phyloP scores from a whole-genome alignment of 768 basidiomycete genomes.

The Gloeopeniophorella convolvens region DNA sequence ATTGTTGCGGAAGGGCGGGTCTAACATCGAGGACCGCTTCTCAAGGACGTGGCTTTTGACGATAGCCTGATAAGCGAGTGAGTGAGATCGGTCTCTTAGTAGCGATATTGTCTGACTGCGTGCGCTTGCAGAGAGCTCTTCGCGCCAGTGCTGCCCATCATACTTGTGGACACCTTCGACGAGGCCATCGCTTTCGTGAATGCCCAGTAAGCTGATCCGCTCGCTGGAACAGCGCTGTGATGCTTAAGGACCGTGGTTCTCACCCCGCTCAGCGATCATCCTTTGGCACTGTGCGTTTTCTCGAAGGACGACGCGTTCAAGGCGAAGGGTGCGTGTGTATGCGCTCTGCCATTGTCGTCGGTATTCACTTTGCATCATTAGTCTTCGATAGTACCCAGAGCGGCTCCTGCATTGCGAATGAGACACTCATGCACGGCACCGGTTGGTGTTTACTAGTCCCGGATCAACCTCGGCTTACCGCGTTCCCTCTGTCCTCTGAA shows the following conservation, averaged over 20 bases:
- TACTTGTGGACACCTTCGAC: slow-evolving; percentile 60
- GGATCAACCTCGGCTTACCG: no score
- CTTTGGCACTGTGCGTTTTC: slow-evolving; percentile 74
- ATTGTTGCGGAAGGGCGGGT: no score
- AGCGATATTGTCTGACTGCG: neutral
- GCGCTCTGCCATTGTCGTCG: no score
- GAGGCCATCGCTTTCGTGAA: slow-evolving; percentile 66
- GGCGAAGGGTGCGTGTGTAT: slow-evolving; percentile 41
- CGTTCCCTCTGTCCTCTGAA: slow-evolving; percentile 20
- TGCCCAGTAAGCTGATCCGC: no score
- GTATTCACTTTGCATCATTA: slow-evolving; percentile 22
- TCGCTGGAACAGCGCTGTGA: no score
- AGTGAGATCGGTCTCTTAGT: slow-evolving; percentile 23
- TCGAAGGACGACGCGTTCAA: slow-evolving; percentile 51
- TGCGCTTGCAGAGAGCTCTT: slow-evolving; percentile 59
- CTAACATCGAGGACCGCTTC: no score
- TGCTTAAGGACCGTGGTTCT: no score
- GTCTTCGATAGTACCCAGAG: slow-evolving; percentile 65
- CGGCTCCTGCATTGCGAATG: slow-evolving; percentile 64
- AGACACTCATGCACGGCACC: slow-evolving; percentile 51
- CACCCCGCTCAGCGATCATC: slow-evolving; percentile 45
- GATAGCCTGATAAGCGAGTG: slow-evolving; percentile 75
- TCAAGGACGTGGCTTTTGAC: slow-evolving; percentile 47
- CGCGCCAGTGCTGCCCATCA: slow-evolving; percentile 69
- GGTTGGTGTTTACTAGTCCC: slow-evolving; percentile 34